Conservation (phyloP, 306 rosid genomes). For the Begonia peltatifolia region DNA sequence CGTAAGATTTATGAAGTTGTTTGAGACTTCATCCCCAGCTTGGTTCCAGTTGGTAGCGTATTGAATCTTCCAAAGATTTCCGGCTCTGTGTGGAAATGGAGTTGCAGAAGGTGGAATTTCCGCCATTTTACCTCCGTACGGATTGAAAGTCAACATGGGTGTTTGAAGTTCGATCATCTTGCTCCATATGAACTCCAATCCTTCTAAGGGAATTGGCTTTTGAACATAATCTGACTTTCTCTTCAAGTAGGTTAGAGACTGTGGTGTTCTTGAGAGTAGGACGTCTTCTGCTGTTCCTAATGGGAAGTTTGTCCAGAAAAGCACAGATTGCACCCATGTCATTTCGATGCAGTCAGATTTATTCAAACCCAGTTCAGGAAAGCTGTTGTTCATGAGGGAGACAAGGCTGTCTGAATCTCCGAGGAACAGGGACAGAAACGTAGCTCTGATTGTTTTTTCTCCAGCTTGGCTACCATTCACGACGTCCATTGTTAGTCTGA, state of each 20-base stretch:
- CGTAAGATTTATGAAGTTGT: background rate
- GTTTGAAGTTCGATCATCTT: background rate
- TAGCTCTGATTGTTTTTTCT: background rate
- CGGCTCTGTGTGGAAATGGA: constrained; percentile 6
- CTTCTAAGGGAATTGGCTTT: background rate
- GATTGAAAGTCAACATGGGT: background rate
- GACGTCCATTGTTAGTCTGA: background rate
- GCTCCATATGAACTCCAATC: background rate
- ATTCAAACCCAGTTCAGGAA: background rate
- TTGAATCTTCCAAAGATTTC: background rate
- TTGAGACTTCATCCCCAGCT: background rate
- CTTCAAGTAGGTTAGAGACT: background rate
- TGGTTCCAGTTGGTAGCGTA: background rate
- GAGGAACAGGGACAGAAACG: background rate
- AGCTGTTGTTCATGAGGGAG: background rate
- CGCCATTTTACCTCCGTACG: constrained; percentile 2
- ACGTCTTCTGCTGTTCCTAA: background rate
- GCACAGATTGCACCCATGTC: constrained; percentile 3
- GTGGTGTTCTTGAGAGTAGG: background rate
- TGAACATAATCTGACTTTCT: constrained; percentile 2
- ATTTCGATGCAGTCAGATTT: background rate
- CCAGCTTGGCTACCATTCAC: background rate
- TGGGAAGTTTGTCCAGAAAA: background rate
- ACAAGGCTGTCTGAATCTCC: background rate
- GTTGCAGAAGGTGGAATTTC: background rate